Conservation (phyloP, 2,329 filamentous ascomycete genomes). For the Xylaria multiplex region DNA sequence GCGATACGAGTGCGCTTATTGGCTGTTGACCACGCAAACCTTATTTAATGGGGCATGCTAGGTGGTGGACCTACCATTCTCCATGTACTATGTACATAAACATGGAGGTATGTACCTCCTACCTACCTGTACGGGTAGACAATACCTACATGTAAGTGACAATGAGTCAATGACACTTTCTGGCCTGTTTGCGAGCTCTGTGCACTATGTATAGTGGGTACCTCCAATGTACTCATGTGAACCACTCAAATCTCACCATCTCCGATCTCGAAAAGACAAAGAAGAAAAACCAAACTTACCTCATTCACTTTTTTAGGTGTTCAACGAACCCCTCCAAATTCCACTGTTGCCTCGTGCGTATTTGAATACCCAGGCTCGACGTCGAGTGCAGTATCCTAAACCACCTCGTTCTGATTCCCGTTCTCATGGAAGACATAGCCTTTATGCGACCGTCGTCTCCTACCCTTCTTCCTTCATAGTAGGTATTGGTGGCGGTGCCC, state of each 20-base stretch:
- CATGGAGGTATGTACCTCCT: not conserved
- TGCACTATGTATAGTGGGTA: too few species aligned
- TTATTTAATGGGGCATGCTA: constrained; percentile 34
- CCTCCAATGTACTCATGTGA: not conserved
- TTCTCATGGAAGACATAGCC: constrained; percentile 9
- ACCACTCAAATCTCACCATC: not conserved
- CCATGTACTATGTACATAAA: not conserved
- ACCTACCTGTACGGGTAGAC: too few species aligned
- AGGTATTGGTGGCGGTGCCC: constrained; percentile 3
- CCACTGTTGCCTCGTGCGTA: not conserved
- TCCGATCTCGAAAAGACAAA: not conserved
- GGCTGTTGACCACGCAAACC: constrained; percentile 15
- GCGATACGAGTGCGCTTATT: not conserved
- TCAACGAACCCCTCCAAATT: not conserved
- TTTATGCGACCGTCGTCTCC: constrained; percentile 16
- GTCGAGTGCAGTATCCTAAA: not conserved
- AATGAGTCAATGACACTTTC: too few species aligned
- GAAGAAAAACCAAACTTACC: too few species aligned
- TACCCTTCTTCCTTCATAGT: constrained; percentile 5
- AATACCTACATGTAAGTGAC: too few species aligned
- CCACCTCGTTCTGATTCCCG: not conserved
- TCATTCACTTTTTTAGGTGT: too few species aligned
- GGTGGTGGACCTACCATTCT: not conserved
- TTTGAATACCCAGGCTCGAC: not conserved
- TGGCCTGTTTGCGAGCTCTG: too few species aligned